Conservation (phyloP, 2,329 filamentous ascomycete species). For the Tolypocladium tropicale region DNA sequence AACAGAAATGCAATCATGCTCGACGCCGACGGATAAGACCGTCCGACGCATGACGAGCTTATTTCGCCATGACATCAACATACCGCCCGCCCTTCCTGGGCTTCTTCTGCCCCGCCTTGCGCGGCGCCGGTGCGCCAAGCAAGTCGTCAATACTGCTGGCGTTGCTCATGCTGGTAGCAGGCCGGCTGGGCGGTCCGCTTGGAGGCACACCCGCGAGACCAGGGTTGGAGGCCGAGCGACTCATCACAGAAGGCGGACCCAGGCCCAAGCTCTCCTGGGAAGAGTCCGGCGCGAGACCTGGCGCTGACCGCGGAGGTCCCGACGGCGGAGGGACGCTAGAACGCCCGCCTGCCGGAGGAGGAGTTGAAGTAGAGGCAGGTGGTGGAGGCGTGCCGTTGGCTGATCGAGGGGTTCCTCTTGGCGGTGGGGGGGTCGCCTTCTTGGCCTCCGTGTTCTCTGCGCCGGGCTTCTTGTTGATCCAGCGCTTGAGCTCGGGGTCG, state of each 20-base stretch:
- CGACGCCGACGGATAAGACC: background rate
- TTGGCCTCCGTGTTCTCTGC: conserved; percentile 50
- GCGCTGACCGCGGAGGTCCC: conserved; percentile 9
- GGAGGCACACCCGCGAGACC: conserved; percentile 29
- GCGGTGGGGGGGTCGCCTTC: conserved; percentile 68
- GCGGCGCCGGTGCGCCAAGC: conserved; percentile 61
- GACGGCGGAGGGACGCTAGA: conserved; percentile 22
- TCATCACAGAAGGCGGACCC: conserved; percentile 27
- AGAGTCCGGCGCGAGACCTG: conserved; percentile 1
- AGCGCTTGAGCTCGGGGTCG: conserved; percentile 91
- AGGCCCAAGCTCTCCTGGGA: conserved; percentile 26
- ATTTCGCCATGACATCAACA: conserved; percentile 89
- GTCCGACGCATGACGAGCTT: conserved; percentile 8
- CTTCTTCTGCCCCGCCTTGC: conserved; percentile 57
- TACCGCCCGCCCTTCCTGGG: conserved; percentile 79
- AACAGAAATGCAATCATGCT: background rate
- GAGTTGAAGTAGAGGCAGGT: conserved; percentile 22
- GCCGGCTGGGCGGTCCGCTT: conserved; percentile 53
- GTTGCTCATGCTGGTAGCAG: conserved; percentile 74
- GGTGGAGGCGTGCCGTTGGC: conserved; percentile 43
- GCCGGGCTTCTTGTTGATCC: conserved; percentile 91
- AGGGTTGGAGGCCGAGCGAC: conserved; percentile 36
- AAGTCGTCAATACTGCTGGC: conserved; percentile 94
- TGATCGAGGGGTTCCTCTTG: conserved; percentile 49
- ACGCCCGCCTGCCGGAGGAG: conserved; percentile 18